A percentile compares a stretch with the other conserved stretches of the same genome.
Conservation (phyloP, 225 moss, liverwort and hornwort species). For the Asterella californica region DNA sequence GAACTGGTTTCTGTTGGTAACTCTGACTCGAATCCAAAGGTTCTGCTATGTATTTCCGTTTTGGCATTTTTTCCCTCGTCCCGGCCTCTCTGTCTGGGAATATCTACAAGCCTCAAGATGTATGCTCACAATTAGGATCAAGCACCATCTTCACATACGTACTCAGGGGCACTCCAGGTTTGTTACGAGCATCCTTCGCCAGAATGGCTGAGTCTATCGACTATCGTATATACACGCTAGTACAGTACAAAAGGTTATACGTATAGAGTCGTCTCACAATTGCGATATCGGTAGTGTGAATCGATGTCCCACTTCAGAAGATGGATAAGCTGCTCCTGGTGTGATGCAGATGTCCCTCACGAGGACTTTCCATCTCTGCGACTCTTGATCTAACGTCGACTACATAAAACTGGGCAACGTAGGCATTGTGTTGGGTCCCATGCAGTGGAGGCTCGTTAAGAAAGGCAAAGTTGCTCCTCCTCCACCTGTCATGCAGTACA, state of each 20-base stretch:
- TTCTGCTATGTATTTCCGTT: too few species aligned
- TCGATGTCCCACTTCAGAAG: not conserved
- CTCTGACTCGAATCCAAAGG: not conserved
- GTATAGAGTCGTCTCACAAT: not conserved
- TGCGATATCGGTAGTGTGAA: not conserved
- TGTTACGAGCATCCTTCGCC: not conserved
- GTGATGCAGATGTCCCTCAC: not conserved
- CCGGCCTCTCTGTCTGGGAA: not conserved
- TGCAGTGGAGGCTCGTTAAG: conserved; percentile 34
- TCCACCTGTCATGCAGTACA: conserved; percentile 27
- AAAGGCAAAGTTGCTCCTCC: conserved; percentile 36
- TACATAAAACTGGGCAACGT: conserved; percentile 33
- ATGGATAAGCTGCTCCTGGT: conserved; percentile 12
- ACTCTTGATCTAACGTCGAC: not conserved
- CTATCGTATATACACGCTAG: not conserved
- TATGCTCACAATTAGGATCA: not conserved
- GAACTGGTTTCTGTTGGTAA: not conserved
- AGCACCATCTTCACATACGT: not conserved
- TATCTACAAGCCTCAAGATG: not conserved
- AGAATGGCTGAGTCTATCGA: not conserved
- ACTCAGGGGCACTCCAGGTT: not conserved
- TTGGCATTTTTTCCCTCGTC: not conserved
- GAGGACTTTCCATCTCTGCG: not conserved
- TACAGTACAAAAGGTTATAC: not conserved
- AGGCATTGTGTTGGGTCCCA: not conserved